Evolutionary conservation across 352 stramenopile genomes (phyloP), one percentile per base, ranked within the genome.

Genomic region (Aphanomyces invadans): DNA sequence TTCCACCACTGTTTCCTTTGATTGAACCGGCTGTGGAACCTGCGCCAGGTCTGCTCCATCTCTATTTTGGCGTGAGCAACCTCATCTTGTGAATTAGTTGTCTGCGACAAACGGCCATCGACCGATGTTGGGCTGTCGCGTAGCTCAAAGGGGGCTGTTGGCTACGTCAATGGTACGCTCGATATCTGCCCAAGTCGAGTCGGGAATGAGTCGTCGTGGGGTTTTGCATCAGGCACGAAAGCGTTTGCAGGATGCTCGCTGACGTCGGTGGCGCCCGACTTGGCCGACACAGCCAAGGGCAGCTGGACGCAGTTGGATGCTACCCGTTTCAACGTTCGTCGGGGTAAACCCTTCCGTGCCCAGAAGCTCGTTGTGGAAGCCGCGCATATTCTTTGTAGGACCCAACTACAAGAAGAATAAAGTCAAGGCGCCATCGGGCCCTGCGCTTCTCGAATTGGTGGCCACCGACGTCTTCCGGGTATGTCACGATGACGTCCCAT

Each of bases 371-470:
- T n/a, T n/a, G n/a, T n/a, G n/a, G n/a, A n/a, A n/a, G n/a, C n/a
- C n/a, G n/a, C n/a, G n/a, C n/a, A n/a, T n/a, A n/a, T n/a, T n/a
- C n/a, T n/a, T n/a, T n/a, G n/a, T 52, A 87, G 79, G 80, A 45
- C 80, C 83, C 23, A 89, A 92, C 62, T 92, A 92, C 39, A 78
- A 81, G 23, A 86, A 81, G 45, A 92, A 80, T 1, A 90, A 88
- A 57, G 53, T 77, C 5, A 92, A 92, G 73, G 76, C 78, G 1
- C 68, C 80, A 3, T 92, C 83, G 2, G 71, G 74, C 1, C 53
- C 74, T 31, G 79, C 79, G n/a, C 70, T 92, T 4, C 59, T 90
- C 12, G 67, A 89, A 21, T 71, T 92, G n/a, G 67, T 88, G 7
- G 81, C 79, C 2, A 80, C 89, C 19, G 83, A 92, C 53, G 77